Conservation (phyloP, 2,329 filamentous ascomycete genomes). For the Colletotrichum liriopes region DNA sequence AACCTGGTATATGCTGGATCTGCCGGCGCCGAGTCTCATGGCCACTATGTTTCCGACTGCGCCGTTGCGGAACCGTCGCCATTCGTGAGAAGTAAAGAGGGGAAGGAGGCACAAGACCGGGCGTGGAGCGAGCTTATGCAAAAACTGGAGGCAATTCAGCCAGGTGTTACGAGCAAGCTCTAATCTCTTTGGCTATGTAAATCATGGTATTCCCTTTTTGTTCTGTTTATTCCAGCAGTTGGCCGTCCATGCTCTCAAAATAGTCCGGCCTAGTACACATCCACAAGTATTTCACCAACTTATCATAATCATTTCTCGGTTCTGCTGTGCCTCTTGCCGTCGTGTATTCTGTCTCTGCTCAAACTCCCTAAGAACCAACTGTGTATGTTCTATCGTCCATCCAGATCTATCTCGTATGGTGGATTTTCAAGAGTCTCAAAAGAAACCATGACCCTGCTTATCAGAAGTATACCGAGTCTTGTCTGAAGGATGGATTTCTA, state of each 20-base stretch:
- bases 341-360: neutral
- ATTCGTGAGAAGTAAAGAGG: constrained; percentile 59
- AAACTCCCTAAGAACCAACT: too few species aligned
- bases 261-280: neutral
- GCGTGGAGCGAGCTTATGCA: constrained; percentile 60
- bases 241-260: neutral
- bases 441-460: too few species aligned
- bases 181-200: neutral
- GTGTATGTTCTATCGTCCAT: too few species aligned
- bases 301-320: neutral
- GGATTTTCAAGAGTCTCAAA: too few species aligned
- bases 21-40: constrained; percentile 60
- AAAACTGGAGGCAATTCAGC: constrained; percentile 59
- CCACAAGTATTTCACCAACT: neutral
- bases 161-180: constrained; percentile 49
- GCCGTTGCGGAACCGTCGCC: constrained; percentile 48
- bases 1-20: constrained; percentile 57
- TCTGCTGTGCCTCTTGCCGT: neutral
- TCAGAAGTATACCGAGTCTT: too few species aligned
- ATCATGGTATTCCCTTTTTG: neutral
- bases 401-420: too few species aligned
- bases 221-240: neutral
- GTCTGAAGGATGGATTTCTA: too few species aligned
- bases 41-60: constrained; percentile 60
- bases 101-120: constrained; percentile 53